A percentile compares a stretch with the other conserved stretches of the same genome.
phyloP scores from a whole-genome alignment of 1,284 basidiomycete species.

The Fistulinella cinereoalba region DNA sequence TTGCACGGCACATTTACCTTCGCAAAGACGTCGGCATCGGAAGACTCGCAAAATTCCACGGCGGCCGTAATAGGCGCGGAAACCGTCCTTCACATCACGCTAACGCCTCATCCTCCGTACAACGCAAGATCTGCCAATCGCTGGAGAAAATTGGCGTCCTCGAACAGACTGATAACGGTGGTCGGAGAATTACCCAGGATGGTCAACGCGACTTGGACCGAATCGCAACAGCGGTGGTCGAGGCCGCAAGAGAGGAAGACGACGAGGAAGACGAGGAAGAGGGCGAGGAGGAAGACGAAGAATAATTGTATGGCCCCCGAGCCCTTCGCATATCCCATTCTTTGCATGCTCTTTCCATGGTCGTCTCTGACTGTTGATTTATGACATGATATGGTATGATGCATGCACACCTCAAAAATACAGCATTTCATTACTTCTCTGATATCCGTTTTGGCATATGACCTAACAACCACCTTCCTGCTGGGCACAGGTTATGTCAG shows the following conservation, averaged over 20 bases:
- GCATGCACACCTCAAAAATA: constrained; percentile 41
- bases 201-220: constrained; percentile 98
- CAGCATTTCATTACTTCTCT: constrained; percentile 16
- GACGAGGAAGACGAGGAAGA: constrained; percentile 88
- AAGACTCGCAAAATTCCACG: constrained; percentile 95
- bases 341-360: constrained; percentile 23
- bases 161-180: constrained; percentile 92
- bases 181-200: constrained; percentile 95
- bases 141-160: constrained; percentile 99
- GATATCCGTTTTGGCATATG: constrained; percentile 1
- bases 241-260: constrained; percentile 81
- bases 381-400: constrained; percentile 40
- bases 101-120: constrained; percentile 82
- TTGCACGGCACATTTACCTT: constrained; percentile 99
- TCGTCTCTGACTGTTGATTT: constrained; percentile 33
- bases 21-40: constrained; percentile 98
- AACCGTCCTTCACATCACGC: constrained; percentile 95
- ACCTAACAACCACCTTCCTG: neutral
- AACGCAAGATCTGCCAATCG: constrained; percentile 92
- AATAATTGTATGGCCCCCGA: constrained; percentile 37
- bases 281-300: constrained; percentile 40
- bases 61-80: constrained; percentile 92
- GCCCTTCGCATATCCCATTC: constrained; percentile 19
- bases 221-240: constrained; percentile 95
- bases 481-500: neutral